Evolutionary conservation across 2,329 filamentous ascomycete species (phyloP), one percentile per base, ranked within the genome.

Genomic region (Cladosporium phlei): DNA sequence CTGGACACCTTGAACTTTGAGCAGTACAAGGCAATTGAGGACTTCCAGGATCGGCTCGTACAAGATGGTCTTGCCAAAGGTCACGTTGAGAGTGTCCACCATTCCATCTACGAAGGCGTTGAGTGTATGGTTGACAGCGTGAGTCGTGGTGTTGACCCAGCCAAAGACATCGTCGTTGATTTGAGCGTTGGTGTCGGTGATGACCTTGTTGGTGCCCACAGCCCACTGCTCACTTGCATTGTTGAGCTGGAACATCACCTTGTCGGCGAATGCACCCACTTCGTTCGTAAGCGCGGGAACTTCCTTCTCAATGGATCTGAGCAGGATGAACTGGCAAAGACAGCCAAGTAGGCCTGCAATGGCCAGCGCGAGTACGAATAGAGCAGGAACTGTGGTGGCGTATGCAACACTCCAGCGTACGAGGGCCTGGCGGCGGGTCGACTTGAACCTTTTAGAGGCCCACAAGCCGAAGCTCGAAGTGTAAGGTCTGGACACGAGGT

Each of bases 101-200:
- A 94, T 94, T 55, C 85, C 78, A 46, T 85, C 76, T 44, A 91
- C 82, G 63, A 97, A 95, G 2, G 74, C 74, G 58, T 88, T 93
- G 34, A 98, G 76, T 0, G 91, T 96, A 58, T 85, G 69, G 64
- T 96, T 96, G 61, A 96, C 77, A 2, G 89, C 86, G 6, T 73
- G 72, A 0, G 91, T 96, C 24, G 86, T 87, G 42, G 84, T 90
- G 48, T 83, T 84, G 35, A 97, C 90, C 78, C 91, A 94, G 50
- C 85, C 84, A 52, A 97, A 81, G 19, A 98, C 73, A 52, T 96
- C 82, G 29, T 83, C 63, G 69, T 97, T 98, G 67, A 98, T 81
- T 24, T 87, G 80, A 47, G 73, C 64, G 62, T 80, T 81, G n/a
- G 79, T 77, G 35, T 72, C 66, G 47, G 67, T 72, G 59, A 95